Evolutionary conservation across 2,329 filamentous ascomycete species (phyloP), one percentile per base, ranked within the genome.

Genomic region (Endothia cerciana): DNA sequence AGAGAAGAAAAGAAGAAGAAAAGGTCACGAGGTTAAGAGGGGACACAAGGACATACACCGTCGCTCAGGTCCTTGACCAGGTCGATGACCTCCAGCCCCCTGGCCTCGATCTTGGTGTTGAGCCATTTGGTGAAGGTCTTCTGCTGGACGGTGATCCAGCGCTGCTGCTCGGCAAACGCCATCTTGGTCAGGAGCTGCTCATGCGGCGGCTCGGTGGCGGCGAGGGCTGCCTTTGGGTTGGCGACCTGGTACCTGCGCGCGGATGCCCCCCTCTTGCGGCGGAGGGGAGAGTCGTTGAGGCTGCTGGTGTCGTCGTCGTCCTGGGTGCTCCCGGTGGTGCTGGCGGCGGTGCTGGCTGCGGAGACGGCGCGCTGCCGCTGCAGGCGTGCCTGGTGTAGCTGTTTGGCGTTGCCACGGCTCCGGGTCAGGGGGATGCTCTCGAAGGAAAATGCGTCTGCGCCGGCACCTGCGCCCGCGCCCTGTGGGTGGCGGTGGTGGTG

Each of bases 71-170:
- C 95, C 69, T 85, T 84, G 68, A 97, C 93, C 65, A 99, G 85
- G 78, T 97, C 92, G 75, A 92, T 89, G 74, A 98, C 92, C 74
- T 90, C 89, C 70, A 97, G 81, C 64, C 90, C 82, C 72, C 94
- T 88, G 68, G 83, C 85, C 77, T 91, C 90, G 73, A 99, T 83
- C 81, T 99, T 99, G 73, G 93, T 96, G 80, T 99, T 99, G 72
- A 99, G 87, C 95, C 95, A 99, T 92, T 98, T 99, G 67, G 94
- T 97, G 80, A 99, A 99, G 36, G 95, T 99, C 86, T 98, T 99
- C 79, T 98, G 91, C 83, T 98, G 94, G 80, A 97, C 93, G 75
- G 84, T 88, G 73, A 90, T 85, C 88, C 88, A 90, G 77, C 84
- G 82, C 77, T 89, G 85, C 79, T 89, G 85, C 76, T 88, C 86